Base-by-base conservation (phyloP, 2,329 filamentous ascomycete genomes). In the Colletotrichum cordylinicola region DNA sequence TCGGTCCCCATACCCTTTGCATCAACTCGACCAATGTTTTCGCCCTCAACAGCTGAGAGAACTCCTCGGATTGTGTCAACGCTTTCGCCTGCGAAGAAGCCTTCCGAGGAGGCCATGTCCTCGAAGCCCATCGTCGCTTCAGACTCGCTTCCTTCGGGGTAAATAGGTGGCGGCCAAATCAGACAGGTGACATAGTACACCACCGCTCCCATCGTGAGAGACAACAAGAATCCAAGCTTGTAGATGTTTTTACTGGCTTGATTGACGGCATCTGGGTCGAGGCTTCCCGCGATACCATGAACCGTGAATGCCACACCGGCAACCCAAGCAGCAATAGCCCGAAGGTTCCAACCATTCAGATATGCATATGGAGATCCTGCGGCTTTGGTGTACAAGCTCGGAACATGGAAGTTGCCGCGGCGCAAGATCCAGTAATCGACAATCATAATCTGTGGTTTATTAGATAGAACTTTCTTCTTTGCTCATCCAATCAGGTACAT, bases 371-470 rank as follows among this genome's bases (percentile, higher is more conserved):
- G 58, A 15, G 58, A 79, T 8, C 67, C 56, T 18, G 77, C 72
- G 10, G 72, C 77, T 8, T 79, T 78, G 27, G 77, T 78, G 70
- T 81, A 84, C 27, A 83, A 73, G 15, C 82, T 81, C 4, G 80
- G 78, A 4, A 84, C 75, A 60, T 82, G 77, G 9, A 84, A 75
- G 58, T 87, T 87, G 8, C 83, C 82, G 8, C 74, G 79, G 21
- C 81, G 79, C 3, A 83, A 77, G 52, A 82, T 55, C 67, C 80
- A 81, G 77, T 84, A 85, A 73, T 85, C 84, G 21, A 83, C 79
- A 13, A 84, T 77, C 78, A 84, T 84, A 15, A 82, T 80, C 9
- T 81, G 82, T 48, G 81, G 81, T 12, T 35, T 37, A 18, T 58
- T 6, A 64, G 58, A 21, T 9, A 16, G 2, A n/a, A 21, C 10